phyloP scores from a whole-genome alignment of 1,284 basidiomycete species.

The Afroboletus lepidellus region DNA sequence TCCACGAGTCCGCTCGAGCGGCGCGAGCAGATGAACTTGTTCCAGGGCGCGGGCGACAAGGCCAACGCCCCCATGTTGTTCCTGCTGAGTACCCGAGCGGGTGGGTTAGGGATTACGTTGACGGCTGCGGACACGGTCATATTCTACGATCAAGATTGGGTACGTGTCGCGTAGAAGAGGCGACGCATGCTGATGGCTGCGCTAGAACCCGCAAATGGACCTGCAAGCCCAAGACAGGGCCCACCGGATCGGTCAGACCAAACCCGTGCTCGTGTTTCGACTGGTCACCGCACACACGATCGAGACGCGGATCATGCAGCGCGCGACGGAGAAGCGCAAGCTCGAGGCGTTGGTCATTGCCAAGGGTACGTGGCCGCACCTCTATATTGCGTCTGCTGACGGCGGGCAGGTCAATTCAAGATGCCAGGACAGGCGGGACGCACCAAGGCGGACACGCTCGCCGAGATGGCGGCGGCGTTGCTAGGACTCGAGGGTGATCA shows the following conservation, averaged over 20 bases:
- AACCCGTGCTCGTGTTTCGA: constrained; percentile 85
- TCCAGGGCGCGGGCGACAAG: constrained; percentile 73
- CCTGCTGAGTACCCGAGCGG: constrained; percentile 89
- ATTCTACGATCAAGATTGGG: constrained; percentile 96
- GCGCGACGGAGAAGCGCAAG: constrained; percentile 85
- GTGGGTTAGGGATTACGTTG: constrained; percentile 90
- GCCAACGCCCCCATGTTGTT: constrained; percentile 77
- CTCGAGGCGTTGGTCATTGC: constrained; percentile 94
- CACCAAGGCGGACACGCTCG: constrained; percentile 59
- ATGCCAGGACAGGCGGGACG: constrained; percentile 51
- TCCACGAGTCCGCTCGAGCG: constrained; percentile 75
- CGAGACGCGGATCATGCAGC: constrained; percentile 89
- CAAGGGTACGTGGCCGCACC: constrained; percentile 53
- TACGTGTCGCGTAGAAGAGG: constrained; percentile 27
- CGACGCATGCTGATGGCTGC: constrained; percentile 3
- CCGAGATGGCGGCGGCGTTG: constrained; percentile 80
- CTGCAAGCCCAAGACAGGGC: constrained; percentile 94
- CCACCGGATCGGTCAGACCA: constrained; percentile 93
- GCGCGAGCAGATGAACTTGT: constrained; percentile 81
- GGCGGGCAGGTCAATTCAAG: constrained; percentile 71
- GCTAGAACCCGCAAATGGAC: constrained; percentile 93
- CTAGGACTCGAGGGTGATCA: constrained; percentile 85
- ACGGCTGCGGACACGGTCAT: constrained; percentile 93
- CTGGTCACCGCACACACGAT: constrained; percentile 86
- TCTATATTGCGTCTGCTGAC: background rate